phyloP scores from a whole-genome alignment of 202 grass and related monocot species.

The Carex sylvatica region DNA sequence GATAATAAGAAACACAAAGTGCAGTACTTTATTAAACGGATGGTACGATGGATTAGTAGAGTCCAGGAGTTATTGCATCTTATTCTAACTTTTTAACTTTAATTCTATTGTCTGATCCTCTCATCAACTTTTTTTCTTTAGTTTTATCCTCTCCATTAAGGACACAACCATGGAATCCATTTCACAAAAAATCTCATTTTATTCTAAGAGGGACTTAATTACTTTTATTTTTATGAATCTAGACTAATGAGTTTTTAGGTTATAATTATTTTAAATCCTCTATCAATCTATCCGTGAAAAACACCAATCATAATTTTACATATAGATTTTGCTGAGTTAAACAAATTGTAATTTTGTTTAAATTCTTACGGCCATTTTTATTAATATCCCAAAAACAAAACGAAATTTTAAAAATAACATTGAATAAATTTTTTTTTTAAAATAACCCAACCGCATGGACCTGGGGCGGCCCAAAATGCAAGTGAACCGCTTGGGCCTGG shows the following conservation, averaged over 20 bases:
- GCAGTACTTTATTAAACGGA: conserved; percentile 3
- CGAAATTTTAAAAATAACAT: no score
- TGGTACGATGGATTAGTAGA: conserved; percentile 11
- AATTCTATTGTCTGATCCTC: neutral
- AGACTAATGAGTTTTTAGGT: no score
- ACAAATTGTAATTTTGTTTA: neutral
- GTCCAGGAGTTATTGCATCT: neutral
- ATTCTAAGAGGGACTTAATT: no score
- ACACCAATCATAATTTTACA: neutral
- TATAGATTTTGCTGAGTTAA: neutral
- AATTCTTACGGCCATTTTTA: no score
- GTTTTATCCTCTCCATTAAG: neutral
- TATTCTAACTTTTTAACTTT: conserved; percentile 1
- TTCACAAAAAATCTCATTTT: no score
- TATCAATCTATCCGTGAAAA: neutral
- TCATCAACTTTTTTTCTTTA: neutral
- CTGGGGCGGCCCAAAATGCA: no score
- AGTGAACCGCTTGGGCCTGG: no score
- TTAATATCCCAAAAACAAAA: no score
- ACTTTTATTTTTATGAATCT: no score
- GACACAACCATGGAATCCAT: neutral
- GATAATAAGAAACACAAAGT: conserved; percentile 20
- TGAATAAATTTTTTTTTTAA: no score
- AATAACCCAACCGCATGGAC: no score
- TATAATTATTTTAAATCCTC: neutral